These are phyloP conservation scores for Colletotrichum endophyticum DNA, from an alignment of 2,329 filamentous ascomycete species.

Conservation along the genomic window DNA sequence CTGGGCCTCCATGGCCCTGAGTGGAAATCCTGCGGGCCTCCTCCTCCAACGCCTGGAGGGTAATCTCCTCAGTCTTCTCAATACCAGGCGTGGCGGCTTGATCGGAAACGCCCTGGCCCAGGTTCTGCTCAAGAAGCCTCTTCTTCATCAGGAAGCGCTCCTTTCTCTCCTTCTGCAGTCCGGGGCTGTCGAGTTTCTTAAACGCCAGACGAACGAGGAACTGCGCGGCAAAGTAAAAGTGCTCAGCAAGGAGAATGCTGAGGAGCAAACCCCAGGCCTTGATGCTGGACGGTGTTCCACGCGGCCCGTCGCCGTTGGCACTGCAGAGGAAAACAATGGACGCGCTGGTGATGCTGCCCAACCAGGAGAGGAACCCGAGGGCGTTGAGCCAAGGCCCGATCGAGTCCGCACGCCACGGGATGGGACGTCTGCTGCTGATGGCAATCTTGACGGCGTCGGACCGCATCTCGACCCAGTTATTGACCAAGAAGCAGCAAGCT, in stretches of 20 bases:
- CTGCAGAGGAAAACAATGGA: conserved; percentile 91
- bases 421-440: conserved; percentile 84
- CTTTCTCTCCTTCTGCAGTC: conserved; percentile 81
- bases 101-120: conserved; percentile 62
- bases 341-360: conserved; percentile 86
- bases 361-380: conserved; percentile 89
- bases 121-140: conserved; percentile 75
- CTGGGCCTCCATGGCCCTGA: conserved; percentile 52
- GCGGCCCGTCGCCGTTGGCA: conserved; percentile 73
- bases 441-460: conserved; percentile 96
- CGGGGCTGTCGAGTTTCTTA: conserved; percentile 82
- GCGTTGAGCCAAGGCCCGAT: conserved; percentile 93
- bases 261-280: conserved; percentile 82
- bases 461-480: conserved; percentile 95
- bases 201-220: conserved; percentile 75
- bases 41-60: conserved; percentile 67
- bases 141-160: conserved; percentile 84
- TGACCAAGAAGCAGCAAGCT: conserved; percentile 84
- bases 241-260: conserved; percentile 84
- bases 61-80: conserved; percentile 66
- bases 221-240: conserved; percentile 83
- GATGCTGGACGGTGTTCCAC: conserved; percentile 72
- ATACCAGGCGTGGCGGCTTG: conserved; percentile 51
- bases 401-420: conserved; percentile 87
- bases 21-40: conserved; percentile 59